These are phyloP conservation scores for Vitis cinerea DNA, from an alignment of 164 flowering plant genomes.

Conservation along the genomic window DNA sequence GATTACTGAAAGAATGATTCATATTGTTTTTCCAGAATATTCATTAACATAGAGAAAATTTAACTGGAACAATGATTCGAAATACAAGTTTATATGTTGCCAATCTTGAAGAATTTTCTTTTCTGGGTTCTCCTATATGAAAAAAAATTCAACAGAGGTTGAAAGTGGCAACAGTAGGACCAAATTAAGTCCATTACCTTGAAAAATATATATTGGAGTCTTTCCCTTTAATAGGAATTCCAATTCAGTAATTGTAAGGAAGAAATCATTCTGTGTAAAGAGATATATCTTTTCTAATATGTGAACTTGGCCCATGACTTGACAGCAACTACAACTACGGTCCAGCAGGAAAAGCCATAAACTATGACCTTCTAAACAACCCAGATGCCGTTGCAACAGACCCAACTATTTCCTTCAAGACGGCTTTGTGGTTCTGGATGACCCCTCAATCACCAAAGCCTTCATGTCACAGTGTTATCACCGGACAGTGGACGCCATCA, in stretches of 20 bases:
- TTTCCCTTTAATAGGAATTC: no score
- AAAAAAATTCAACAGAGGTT: no score
- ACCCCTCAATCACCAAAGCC: constrained; percentile 38
- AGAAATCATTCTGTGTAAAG: no score
- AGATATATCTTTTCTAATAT: no score
- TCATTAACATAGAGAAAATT: not conserved
- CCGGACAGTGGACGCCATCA: constrained; percentile 36
- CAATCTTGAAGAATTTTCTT: not conserved
- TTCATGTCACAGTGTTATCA: constrained; percentile 40
- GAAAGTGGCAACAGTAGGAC: not conserved
- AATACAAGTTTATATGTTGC: no score
- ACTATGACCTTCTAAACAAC: constrained; percentile 20
- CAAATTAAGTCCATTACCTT: not conserved
- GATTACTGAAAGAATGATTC: not conserved
- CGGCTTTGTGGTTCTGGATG: constrained; percentile 49
- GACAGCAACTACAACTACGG: constrained; percentile 44
- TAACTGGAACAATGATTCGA: no score
- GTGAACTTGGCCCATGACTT: not conserved
- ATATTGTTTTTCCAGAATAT: not conserved
- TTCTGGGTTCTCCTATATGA: not conserved
- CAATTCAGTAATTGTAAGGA: no score
- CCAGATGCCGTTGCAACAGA: constrained; percentile 38
- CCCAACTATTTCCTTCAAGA: constrained; percentile 34
- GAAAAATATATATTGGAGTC: no score
- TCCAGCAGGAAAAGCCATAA: constrained; percentile 27